These are phyloP conservation scores for Aspergillus affinis DNA, from an alignment of 495 filamentous ascomycete genomes.

Conservation along the genomic window DNA sequence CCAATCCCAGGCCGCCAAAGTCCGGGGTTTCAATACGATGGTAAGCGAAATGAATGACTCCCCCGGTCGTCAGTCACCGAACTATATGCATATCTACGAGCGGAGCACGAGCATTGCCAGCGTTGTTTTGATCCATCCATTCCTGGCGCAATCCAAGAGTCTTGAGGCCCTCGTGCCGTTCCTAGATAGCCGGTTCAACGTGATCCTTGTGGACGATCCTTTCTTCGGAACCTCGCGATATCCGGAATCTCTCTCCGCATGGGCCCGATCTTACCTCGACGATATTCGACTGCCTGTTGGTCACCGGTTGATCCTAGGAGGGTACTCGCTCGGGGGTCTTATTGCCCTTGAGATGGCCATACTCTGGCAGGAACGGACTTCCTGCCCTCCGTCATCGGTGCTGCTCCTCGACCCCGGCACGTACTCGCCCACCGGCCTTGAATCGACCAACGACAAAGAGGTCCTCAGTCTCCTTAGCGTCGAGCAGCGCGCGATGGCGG, in stretches of 20 bases:
- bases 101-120: not conserved
- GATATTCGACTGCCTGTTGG: not conserved
- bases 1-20: slow-evolving; percentile 6
- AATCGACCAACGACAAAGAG: not conserved
- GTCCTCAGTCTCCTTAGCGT: not conserved
- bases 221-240: slow-evolving; percentile 1
- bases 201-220: slow-evolving; percentile 7
- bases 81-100: not conserved
- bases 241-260: slow-evolving; percentile 4
- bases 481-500: not conserved
- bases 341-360: slow-evolving; percentile 8
- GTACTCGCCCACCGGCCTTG: not conserved
- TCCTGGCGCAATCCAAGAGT: slow-evolving; percentile 2
- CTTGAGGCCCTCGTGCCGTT: slow-evolving; percentile 6
- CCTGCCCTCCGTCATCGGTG: not conserved
- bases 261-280: slow-evolving; percentile 4
- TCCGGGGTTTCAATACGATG: not conserved
- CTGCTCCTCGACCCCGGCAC: slow-evolving; percentile 3
- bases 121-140: slow-evolving; percentile 4
- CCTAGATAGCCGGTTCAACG: not conserved
- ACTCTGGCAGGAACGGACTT: not conserved
- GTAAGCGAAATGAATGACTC: not conserved
- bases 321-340: slow-evolving; percentile 7
- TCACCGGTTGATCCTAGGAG: slow-evolving; percentile 2
- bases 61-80: not conserved